Percentiles rank a stretch among this genome's conserved stretches.
Evolutionary conservation across 2,329 filamentous ascomycete species (phyloP).

Genomic region (Fusarium veterinarium): DNA sequence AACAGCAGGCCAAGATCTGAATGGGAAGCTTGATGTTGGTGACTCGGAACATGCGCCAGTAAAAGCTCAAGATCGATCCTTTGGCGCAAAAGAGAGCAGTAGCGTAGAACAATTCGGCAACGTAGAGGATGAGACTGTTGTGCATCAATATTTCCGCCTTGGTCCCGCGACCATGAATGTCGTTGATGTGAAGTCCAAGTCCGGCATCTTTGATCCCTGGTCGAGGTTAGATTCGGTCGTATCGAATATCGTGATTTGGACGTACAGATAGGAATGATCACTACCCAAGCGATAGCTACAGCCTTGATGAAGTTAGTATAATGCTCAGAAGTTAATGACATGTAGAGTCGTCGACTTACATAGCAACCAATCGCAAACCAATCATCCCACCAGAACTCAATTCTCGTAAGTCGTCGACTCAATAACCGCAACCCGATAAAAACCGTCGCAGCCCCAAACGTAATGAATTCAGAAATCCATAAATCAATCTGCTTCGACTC

Average conservation of each 20-base stretch:
- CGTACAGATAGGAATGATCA: conserved; percentile 31
- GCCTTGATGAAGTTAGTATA: neutral
- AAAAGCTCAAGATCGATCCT: conserved; percentile 45
- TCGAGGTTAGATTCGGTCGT: neutral
- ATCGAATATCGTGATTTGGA: rapidly evolving
- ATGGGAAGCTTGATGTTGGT: conserved; percentile 44
- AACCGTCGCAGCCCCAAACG: conserved; percentile 26
- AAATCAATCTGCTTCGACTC: conserved; percentile 33
- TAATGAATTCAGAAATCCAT: conserved; percentile 29
- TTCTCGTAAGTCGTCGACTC: conserved; percentile 31
- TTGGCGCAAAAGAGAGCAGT: conserved; percentile 45
- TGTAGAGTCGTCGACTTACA: neutral
- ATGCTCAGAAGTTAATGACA: rapidly evolving
- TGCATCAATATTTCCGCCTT: conserved; percentile 9
- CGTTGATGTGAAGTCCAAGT: conserved; percentile 30
- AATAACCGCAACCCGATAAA: conserved; percentile 21
- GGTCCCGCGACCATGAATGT: conserved; percentile 9
- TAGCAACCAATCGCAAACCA: conserved; percentile 34
- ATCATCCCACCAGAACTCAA: conserved; percentile 37
- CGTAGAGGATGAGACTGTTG: conserved; percentile 26
- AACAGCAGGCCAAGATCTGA: conserved; percentile 37
- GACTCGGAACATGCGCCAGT: conserved; percentile 48
- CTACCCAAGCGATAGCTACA: conserved; percentile 30
- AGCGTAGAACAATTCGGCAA: conserved; percentile 45
- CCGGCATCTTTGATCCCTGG: conserved; percentile 24